Percentiles rank a stretch among this genome's conserved stretches.
Conservation (phyloP, 163 green algal genomes). For the Coccomyxa subellipsoidea region DNA sequence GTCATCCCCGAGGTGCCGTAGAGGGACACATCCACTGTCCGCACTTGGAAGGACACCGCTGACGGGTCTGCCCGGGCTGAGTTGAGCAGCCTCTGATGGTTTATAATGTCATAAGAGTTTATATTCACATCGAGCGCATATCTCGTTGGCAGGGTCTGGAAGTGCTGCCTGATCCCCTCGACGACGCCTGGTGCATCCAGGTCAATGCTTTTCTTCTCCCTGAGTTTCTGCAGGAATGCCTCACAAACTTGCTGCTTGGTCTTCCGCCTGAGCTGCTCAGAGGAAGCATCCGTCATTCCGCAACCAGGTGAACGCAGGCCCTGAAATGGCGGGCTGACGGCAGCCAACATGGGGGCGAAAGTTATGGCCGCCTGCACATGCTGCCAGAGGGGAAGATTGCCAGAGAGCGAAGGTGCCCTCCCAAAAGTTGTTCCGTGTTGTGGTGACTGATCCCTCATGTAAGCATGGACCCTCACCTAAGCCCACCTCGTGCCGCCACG, state of each 20-base stretch:
- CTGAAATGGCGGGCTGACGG: background rate
- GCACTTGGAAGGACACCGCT: slow-evolving; percentile 84
- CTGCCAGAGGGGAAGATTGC: too few relatives aligned
- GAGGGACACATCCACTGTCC: slow-evolving; percentile 72
- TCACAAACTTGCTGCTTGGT: slow-evolving; percentile 60
- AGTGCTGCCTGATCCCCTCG: slow-evolving; percentile 72
- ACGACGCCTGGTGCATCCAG: slow-evolving; percentile 55
- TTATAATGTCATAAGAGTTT: slow-evolving; percentile 81
- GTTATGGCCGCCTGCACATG: background rate
- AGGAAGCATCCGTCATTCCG: background rate
- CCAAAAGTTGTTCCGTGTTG: too few relatives aligned
- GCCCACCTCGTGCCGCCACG: too few relatives aligned
- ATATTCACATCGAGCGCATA: slow-evolving; percentile 92
- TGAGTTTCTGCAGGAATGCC: slow-evolving; percentile 60
- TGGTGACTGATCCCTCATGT: background rate
- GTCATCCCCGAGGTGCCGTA: slow-evolving; percentile 1
- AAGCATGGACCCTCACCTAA: too few relatives aligned
- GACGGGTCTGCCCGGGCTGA: slow-evolving; percentile 75
- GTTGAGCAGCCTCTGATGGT: slow-evolving; percentile 88
- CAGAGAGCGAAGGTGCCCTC: too few relatives aligned
- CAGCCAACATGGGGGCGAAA: background rate
- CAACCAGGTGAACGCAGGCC: background rate
- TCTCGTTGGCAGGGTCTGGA: slow-evolving; percentile 73
- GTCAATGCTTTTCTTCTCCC: slow-evolving; percentile 60
- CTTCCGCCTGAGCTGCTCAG: background rate